Evolutionary conservation across 305 asterid genomes (phyloP).

Genomic region (Solanum aculeatissimum): DNA sequence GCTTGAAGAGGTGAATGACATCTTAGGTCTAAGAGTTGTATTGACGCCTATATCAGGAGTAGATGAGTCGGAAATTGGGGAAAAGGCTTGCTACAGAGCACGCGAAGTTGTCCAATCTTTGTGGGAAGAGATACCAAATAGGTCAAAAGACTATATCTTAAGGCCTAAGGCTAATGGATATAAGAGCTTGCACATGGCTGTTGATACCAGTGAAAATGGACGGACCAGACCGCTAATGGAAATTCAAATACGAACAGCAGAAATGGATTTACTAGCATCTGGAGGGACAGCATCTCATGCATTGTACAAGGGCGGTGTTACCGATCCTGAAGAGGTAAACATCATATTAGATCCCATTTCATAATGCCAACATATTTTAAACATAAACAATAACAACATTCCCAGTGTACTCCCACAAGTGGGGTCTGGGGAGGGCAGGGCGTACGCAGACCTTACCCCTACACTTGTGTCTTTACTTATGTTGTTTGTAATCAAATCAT

Average conservation of each 20-base stretch:
- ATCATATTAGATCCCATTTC: background rate
- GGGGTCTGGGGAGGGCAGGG: background rate
- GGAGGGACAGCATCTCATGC: constrained; percentile 95
- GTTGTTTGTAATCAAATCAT: background rate
- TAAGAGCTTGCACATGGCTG: constrained; percentile 82
- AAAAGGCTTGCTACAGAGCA: constrained; percentile 75
- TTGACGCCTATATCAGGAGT: constrained; percentile 31
- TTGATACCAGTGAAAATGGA: constrained; percentile 52
- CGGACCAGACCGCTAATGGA: constrained; percentile 66
- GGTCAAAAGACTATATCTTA: constrained; percentile 76
- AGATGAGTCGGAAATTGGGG: constrained; percentile 33
- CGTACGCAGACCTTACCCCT: background rate
- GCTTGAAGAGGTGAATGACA: constrained; percentile 82
- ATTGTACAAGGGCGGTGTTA: constrained; percentile 80
- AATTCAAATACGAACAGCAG: constrained; percentile 73
- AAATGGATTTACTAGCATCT: constrained; percentile 83
- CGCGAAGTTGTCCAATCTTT: constrained; percentile 59
- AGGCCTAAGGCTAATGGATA: constrained; percentile 83
- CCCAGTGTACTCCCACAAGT: background rate
- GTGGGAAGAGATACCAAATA: constrained; percentile 72
- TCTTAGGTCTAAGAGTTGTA: constrained; percentile 71
- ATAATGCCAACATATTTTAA: background rate
- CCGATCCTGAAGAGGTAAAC: constrained; percentile 73
- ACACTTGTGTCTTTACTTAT: background rate
- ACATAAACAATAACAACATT: background rate